Conservation (phyloP, 371 early-diverging fungal species). For the Saksenaea vasiformis region DNA sequence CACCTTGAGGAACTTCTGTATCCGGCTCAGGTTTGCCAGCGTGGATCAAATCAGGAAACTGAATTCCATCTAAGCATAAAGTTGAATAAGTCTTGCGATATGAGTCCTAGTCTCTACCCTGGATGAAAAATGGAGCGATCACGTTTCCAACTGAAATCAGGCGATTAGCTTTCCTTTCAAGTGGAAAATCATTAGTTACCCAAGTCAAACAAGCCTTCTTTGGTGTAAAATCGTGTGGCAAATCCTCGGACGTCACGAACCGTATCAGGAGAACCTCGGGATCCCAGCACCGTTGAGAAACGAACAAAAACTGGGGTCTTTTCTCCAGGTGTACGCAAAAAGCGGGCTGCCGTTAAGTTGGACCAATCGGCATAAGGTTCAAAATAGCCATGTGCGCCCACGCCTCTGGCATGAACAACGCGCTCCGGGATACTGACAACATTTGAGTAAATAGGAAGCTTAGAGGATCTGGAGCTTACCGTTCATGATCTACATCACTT, state of each 20-base stretch:
- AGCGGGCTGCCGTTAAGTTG: constrained; percentile 44
- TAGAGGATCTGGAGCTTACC: not conserved
- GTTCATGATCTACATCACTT: not conserved
- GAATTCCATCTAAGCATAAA: constrained; percentile 34
- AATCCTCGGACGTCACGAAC: constrained; percentile 63
- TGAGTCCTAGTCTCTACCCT: constrained; percentile 10
- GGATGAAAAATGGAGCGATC: constrained; percentile 53
- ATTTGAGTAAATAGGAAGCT: constrained; percentile 12
- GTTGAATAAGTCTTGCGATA: not conserved
- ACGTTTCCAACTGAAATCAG: constrained; percentile 44
- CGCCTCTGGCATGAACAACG: constrained; percentile 58
- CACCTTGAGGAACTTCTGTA: constrained; percentile 49
- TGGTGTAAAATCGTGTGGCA: constrained; percentile 62
- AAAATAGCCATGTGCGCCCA: constrained; percentile 60
- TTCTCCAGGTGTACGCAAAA: constrained; percentile 35
- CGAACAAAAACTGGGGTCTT: constrained; percentile 59
- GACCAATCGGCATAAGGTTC: constrained; percentile 45
- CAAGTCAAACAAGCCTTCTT: constrained; percentile 58
- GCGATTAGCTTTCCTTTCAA: not conserved
- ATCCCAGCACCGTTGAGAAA: constrained; percentile 59
- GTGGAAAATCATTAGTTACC: constrained; percentile 1
- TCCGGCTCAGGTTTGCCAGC: constrained; percentile 52
- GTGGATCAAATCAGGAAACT: constrained; percentile 55
- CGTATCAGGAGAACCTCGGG: constrained; percentile 52
- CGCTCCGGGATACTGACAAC: constrained; percentile 56